phyloP scores from a whole-genome alignment of 345 rosid genomes.

The Eucalyptus fibrosa region DNA sequence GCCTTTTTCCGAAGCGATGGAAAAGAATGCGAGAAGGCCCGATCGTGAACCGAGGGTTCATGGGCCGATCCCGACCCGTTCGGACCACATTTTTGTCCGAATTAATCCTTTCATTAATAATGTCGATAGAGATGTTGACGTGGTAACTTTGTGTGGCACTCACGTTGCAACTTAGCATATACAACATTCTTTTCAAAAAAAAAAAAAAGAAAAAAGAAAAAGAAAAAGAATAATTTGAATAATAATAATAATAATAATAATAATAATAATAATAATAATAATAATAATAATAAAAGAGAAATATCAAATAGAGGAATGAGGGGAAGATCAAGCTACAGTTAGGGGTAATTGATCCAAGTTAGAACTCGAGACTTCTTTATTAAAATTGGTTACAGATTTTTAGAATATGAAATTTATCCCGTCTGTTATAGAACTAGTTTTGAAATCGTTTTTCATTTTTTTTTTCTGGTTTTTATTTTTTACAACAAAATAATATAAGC shows the following conservation, averaged over 20 bases:
- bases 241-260: too few species aligned
- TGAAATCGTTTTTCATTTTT: too few species aligned
- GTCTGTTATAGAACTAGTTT: rapidly evolving
- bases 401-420: not conserved
- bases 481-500: rapidly evolving
- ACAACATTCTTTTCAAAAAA: too few species aligned
- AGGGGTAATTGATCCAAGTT: not conserved
- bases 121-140: not conserved
- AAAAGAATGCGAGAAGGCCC: not conserved
- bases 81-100: rapidly evolving
- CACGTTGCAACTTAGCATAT: not conserved
- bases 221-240: too few species aligned
- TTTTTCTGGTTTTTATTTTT: too few species aligned
- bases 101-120: too few species aligned
- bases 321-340: not conserved
- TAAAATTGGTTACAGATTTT: not conserved
- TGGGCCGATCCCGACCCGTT: not conserved
- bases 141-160: not conserved
- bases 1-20: not conserved
- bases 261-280: too few species aligned
- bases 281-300: too few species aligned
- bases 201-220: too few species aligned
- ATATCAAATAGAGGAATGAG: not conserved
- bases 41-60: not conserved
- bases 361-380: not conserved